These are phyloP conservation scores for Talaromyces albobiverticillius DNA, from an alignment of 2,329 filamentous ascomycete species.

Conservation along the genomic window DNA sequence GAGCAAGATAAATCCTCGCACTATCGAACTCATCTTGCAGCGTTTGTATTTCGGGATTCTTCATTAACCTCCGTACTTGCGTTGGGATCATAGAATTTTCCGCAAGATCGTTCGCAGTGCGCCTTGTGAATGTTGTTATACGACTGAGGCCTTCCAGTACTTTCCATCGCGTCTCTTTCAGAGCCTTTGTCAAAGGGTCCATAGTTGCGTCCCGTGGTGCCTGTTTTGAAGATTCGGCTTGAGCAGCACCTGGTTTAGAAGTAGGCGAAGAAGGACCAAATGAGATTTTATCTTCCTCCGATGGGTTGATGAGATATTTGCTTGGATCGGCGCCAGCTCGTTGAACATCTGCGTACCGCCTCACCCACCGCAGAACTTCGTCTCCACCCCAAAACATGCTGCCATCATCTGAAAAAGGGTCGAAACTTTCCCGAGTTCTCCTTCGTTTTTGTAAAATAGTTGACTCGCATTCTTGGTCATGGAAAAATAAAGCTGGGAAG, in stretches of 20 bases:
- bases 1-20: constrained; percentile 85
- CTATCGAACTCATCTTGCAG: constrained; percentile 97
- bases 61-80: constrained; percentile 78
- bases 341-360: constrained; percentile 77
- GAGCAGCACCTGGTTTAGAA: constrained; percentile 42
- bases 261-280: constrained; percentile 61
- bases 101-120: constrained; percentile 86
- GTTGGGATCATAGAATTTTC: constrained; percentile 90
- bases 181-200: constrained; percentile 88
- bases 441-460: constrained; percentile 93
- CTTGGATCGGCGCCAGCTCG: constrained; percentile 82
- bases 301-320: constrained; percentile 87
- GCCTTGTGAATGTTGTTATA: constrained; percentile 90
- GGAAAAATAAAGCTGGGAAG: constrained; percentile 95
- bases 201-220: constrained; percentile 65
- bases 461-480: constrained; percentile 93
- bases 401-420: constrained; percentile 81
- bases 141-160: constrained; percentile 95
- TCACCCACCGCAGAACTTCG: constrained; percentile 88
- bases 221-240: constrained; percentile 29
- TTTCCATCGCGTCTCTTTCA: constrained; percentile 95
- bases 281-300: constrained; percentile 74
- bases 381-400: constrained; percentile 94
- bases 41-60: constrained; percentile 91
- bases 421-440: constrained; percentile 77